Percentiles rank a stretch among this genome's conserved stretches.
Evolutionary conservation across 257 asterid species (phyloP).

Genomic region (Capsicum rhomboideum): DNA sequence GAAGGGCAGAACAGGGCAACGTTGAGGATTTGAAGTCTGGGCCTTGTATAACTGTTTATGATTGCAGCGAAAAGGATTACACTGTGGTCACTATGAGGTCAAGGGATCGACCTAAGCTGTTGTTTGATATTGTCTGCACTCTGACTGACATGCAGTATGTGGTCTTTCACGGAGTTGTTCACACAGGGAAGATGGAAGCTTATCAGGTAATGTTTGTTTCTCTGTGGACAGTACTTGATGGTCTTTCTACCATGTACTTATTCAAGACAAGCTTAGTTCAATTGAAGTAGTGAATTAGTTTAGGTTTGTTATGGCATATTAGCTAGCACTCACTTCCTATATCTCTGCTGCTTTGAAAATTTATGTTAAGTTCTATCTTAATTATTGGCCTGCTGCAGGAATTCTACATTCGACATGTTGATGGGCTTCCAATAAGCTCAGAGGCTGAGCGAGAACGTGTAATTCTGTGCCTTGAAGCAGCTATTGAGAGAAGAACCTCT

Average conservation of each 20-base stretch:
- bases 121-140: constrained; percentile 74
- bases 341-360: background rate
- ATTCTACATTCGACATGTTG: constrained; percentile 70
- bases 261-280: background rate
- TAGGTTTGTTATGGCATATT: background rate
- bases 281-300: background rate
- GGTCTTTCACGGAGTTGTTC: constrained; percentile 72
- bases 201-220: constrained; percentile 43
- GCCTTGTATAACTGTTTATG: constrained; percentile 47
- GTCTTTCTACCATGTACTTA: background rate
- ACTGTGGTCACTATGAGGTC: constrained; percentile 69
- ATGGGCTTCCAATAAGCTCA: constrained; percentile 71
- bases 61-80: constrained; percentile 58
- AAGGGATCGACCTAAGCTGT: constrained; percentile 70
- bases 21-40: constrained; percentile 30
- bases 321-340: background rate
- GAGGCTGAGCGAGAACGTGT: constrained; percentile 82
- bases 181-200: constrained; percentile 61
- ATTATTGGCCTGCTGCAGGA: constrained; percentile 29
- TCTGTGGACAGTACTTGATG: background rate
- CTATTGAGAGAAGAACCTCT: constrained; percentile 67
- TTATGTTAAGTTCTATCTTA: background rate
- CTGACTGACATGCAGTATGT: constrained; percentile 86
- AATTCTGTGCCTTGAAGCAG: constrained; percentile 75
- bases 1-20: constrained; percentile 14